Evolutionary conservation across 345 rosid species (phyloP).

Genomic region (Gossypium turneri): DNA sequence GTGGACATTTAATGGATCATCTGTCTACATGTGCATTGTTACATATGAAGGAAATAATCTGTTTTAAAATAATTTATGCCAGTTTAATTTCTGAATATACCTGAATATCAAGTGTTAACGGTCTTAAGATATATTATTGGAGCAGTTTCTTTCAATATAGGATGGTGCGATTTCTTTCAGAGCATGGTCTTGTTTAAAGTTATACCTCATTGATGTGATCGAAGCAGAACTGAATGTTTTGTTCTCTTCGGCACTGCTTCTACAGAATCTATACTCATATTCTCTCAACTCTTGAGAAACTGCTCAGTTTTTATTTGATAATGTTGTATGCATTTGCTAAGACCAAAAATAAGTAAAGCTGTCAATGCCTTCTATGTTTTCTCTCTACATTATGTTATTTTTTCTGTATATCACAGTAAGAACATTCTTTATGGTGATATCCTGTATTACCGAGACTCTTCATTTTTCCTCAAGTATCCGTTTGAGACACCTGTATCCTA

Average conservation of each 20-base stretch:
- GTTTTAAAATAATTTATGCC: constrained; percentile 11
- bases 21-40: background rate
- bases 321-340: background rate
- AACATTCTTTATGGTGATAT: background rate
- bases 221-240: background rate
- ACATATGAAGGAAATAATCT: background rate
- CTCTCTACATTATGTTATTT: background rate
- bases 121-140: background rate
- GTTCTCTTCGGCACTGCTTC: background rate
- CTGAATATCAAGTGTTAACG: constrained; percentile 8
- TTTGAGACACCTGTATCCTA: background rate
- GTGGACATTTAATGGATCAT: constrained; percentile 36
- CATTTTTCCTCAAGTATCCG: background rate
- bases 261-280: background rate
- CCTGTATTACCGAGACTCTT: background rate
- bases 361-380: background rate
- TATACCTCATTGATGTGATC: background rate
- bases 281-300: background rate
- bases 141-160: background rate
- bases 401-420: background rate
- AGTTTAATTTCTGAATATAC: background rate
- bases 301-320: background rate
- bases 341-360: constrained; percentile 15
- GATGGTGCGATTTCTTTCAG: background rate
- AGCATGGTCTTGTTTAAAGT: background rate